Percentiles rank a stretch among this genome's conserved stretches.
These are phyloP conservation scores for Boehmeria nivea DNA, from an alignment of 306 rosid genomes.

Conservation along the genomic window DNA sequence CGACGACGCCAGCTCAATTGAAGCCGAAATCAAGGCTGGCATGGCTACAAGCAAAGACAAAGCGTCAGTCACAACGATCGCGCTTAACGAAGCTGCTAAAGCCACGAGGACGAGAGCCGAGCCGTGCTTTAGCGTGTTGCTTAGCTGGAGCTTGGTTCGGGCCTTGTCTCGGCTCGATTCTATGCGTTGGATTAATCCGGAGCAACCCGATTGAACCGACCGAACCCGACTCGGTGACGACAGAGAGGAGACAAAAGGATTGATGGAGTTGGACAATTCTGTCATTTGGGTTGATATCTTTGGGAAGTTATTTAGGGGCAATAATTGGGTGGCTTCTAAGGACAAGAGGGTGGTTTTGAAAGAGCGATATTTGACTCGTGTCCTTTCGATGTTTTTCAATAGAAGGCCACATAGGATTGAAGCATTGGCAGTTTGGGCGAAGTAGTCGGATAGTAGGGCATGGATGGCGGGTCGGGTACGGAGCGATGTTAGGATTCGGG, in stretches of 20 bases:
- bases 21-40: slow-evolving; percentile 33
- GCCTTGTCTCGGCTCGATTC: slow-evolving; percentile 45
- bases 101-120: slow-evolving; percentile 34
- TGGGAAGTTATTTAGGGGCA: neutral
- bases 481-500: slow-evolving; percentile 28
- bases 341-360: slow-evolving; percentile 17
- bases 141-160: slow-evolving; percentile 27
- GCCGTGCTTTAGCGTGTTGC: slow-evolving; percentile 23
- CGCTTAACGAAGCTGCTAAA: slow-evolving; percentile 34
- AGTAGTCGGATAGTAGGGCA: slow-evolving; percentile 46
- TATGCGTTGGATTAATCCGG: slow-evolving; percentile 35
- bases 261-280: slow-evolving; percentile 21
- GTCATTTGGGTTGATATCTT: slow-evolving; percentile 9
- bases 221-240: slow-evolving; percentile 13
- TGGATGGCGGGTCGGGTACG: slow-evolving; percentile 19
- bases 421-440: slow-evolving; percentile 56
- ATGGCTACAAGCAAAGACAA: slow-evolving; percentile 40
- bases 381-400: slow-evolving; percentile 42
- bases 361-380: slow-evolving; percentile 33
- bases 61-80: slow-evolving; percentile 47
- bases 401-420: slow-evolving; percentile 50
- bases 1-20: slow-evolving; percentile 23
- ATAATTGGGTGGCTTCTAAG: slow-evolving; percentile 6
- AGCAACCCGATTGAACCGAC: slow-evolving; percentile 24
- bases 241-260: slow-evolving; percentile 18